Base-by-base conservation (phyloP, 148 eudicot genomes). In the Vaccinium darrowii region DNA sequence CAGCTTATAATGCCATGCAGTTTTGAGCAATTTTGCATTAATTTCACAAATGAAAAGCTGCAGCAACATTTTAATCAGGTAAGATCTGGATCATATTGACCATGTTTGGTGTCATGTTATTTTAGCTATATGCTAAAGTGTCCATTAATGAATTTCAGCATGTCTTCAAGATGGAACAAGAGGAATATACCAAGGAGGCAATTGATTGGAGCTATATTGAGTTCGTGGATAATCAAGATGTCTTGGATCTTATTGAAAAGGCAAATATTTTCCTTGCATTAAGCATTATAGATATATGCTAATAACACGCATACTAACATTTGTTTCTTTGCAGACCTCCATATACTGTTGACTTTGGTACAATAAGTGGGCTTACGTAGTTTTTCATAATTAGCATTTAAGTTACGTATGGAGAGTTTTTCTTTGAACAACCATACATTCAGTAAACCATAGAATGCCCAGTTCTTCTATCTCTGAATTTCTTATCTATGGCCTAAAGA, bases 51-150 rank as follows among this genome's bases (percentile, higher is more conserved):
- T 88, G 99, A 97, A 90, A 97, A 97, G 92, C 93, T 97, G 81
- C 99, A 97, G 85, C 99, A 97, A 79, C 99, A 97, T 88, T 97
- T 97, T 84, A 97, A 97, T 84, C 99, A 97, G 98, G 99, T 97
- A 86, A 74, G 51, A 82, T 79, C 82, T 86, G 57, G n/a, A 77
- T 85, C 30, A 63, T 82, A 72, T 86, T 78, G 73, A 27, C 72
- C 57, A 60, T 14, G 82, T 23, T 60, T 36, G 25, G 5, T 50
- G 76, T 60, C 39, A 79, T 75, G 79, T 73, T 78, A 33, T 72
- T 58, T 49, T 83, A 21, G 60, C 67, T 79, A 39, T 72, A 27
- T 57, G 75, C 73, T 84, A 50, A 81, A 80, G 36, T 73, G 77
- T 62, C 49, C 16, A 25, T 51, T 81, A 53, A 25, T 78, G 75